Conservation (phyloP, 2,329 filamentous ascomycete species). For the Aureobasidium melanogenum region DNA sequence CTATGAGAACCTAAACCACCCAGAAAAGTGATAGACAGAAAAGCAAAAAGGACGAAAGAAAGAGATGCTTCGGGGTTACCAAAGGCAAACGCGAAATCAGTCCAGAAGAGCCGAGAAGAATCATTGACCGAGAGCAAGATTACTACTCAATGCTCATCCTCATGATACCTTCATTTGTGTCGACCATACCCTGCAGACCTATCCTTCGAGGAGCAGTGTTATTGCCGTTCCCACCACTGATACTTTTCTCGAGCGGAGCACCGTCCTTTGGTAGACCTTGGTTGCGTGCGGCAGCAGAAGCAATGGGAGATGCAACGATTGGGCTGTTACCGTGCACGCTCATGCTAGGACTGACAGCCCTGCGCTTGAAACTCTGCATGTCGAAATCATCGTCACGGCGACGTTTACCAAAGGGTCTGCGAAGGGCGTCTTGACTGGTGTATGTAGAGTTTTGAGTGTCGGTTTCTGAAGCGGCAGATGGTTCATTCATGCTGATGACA, state of each 20-base stretch:
- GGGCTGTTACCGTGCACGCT: conserved; percentile 78
- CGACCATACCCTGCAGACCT: conserved; percentile 85
- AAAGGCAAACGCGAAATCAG: background rate
- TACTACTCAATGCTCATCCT: conserved; percentile 88
- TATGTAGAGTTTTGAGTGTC: background rate
- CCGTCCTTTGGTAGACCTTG: conserved; percentile 41
- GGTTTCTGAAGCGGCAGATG: background rate
- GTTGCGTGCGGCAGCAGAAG: conserved; percentile 27
- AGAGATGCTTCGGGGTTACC: background rate
- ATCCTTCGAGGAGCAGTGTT: conserved; percentile 37
- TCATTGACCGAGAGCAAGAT: background rate
- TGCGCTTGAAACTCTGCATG: conserved; percentile 75
- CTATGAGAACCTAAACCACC: background rate
- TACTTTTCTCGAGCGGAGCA: conserved; percentile 25
- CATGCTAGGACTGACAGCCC: conserved; percentile 85
- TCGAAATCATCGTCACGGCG: conserved; percentile 87
- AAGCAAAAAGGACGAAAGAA: background rate
- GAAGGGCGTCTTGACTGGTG: conserved; percentile 24
- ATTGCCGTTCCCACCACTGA: conserved; percentile 10
- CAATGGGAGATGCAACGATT: conserved; percentile 66
- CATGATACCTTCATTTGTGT: conserved; percentile 92
- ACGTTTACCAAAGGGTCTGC: conserved; percentile 50
- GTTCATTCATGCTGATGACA: conserved; percentile 6
- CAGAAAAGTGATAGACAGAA: background rate
- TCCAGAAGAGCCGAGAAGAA: background rate